Base-by-base conservation (phyloP, 2,329 filamentous ascomycete genomes). In the Pseudonectria buxi region DNA sequence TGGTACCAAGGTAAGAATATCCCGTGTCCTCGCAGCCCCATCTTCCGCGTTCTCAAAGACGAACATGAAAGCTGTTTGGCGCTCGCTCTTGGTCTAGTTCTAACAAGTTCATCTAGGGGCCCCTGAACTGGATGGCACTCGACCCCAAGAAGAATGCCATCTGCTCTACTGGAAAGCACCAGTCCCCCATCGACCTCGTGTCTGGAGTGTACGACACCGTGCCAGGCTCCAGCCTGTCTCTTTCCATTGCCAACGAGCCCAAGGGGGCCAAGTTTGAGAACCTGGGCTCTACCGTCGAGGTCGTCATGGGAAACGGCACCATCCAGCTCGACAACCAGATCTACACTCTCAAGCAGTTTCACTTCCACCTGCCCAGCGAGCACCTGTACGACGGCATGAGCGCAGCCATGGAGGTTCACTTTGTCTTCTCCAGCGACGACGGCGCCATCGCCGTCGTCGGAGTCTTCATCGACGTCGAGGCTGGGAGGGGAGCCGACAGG, bases 341-440 rank as follows among this genome's bases (percentile, higher is more conserved):
- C 12, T 76, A 68, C 53, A 49, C 45, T 0, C 59, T 77, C 11
- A 57, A 57, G 30, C 74, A 78, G 45, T 78, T 77, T 58, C 75
- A 78, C 55, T 74, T 78, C 58, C 76, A 79, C 50, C 71, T 72
- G 0, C 74, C 76, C 1, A 72, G 71, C 28, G 76, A 80, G 61
- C 76, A 80, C 47, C 64, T 68, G 30, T 59, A 78, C 51, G 45
- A 65, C 50, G 54, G 64, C 7, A 45, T 43, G 0, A 53, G 48
- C 31, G 37, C 45, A 30, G 49, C 53, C 15, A 55, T 55, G 55
- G 44, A 61, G 50, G 44, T 50, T 42, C 51, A 57, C 38, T 48
- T 57, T 44, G 55, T 56, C 2, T 57, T 54, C 34, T 12, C 45
- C 9, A 46, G 44, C 10, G 36, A 32, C 2, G 44, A 37, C 1